These are phyloP conservation scores for Hygrophorus pudorinus DNA, from an alignment of 768 basidiomycete genomes.

Conservation along the genomic window DNA sequence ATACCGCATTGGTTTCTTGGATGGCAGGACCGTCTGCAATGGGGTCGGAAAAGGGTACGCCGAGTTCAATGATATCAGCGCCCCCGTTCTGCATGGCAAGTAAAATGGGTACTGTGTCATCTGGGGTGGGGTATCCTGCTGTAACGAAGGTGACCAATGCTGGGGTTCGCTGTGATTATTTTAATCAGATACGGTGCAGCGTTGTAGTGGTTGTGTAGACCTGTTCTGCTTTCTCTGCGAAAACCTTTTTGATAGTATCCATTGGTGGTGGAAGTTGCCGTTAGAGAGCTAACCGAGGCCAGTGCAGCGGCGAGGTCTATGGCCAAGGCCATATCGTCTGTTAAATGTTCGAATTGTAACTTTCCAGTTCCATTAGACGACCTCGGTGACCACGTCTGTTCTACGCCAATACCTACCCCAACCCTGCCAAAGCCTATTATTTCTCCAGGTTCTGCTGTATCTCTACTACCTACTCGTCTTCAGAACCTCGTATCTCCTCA, in stretches of 20 bases:
- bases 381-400: slow-evolving; percentile 74
- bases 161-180: slow-evolving; percentile 34
- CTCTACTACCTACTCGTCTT: slow-evolving; percentile 41
- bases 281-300: too few relatives aligned
- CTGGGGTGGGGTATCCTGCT: slow-evolving; percentile 75
- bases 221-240: slow-evolving; percentile 52
- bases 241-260: slow-evolving; percentile 64
- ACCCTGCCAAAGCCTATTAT: slow-evolving; percentile 26
- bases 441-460: slow-evolving; percentile 29
- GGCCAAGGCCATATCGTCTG: slow-evolving; percentile 28
- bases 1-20: slow-evolving; percentile 86
- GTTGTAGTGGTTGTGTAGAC: slow-evolving; percentile 19
- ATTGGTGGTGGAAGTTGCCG: too few relatives aligned
- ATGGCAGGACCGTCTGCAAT: slow-evolving; percentile 93
- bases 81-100: slow-evolving; percentile 92
- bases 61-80: slow-evolving; percentile 90
- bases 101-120: slow-evolving; percentile 80
- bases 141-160: slow-evolving; percentile 86
- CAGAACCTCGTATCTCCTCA: slow-evolving; percentile 30
- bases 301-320: too few relatives aligned
- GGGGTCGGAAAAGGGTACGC: slow-evolving; percentile 93
- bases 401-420: slow-evolving; percentile 36
- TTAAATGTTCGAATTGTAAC: slow-evolving; percentile 78
- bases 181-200: background rate
- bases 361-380: slow-evolving; percentile 59